Evolutionary conservation across 345 rosid species (phyloP).

Genomic region (Corchorus olitorius): DNA sequence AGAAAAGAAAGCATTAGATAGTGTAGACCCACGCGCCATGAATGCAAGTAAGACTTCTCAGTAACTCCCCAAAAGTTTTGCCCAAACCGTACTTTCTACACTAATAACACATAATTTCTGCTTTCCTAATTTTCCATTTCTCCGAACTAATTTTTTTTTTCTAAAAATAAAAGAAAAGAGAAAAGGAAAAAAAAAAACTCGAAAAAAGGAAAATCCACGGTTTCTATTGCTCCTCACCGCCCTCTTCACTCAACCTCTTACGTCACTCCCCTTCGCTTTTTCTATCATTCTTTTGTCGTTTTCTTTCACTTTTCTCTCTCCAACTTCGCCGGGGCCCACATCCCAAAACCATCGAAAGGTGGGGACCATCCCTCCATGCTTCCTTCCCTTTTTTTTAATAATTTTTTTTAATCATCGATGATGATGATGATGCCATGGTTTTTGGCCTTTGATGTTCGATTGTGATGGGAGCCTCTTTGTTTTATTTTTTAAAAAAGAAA

Average conservation of each 20-base stretch:
- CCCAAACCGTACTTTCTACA: not conserved
- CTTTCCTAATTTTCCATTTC: too few species aligned
- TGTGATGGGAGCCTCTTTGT: not conserved
- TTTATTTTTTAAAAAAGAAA: not conserved
- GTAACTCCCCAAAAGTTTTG: not conserved
- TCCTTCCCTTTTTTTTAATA: not conserved
- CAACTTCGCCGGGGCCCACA: constrained; percentile 22
- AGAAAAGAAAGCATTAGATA: not conserved
- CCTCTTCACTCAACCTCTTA: constrained; percentile 8
- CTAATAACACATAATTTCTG: too few species aligned
- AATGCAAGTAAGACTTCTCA: constrained; percentile 4
- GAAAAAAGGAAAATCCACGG: constrained; percentile 20
- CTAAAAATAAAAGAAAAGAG: not conserved
- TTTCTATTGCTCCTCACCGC: constrained; percentile 9
- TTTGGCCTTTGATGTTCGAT: not conserved
- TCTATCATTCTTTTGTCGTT: constrained; percentile 21
- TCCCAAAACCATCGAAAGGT: not conserved
- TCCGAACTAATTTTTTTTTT: not conserved
- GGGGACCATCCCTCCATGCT: constrained; percentile 23
- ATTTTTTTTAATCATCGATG: not conserved
- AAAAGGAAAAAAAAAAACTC: not conserved
- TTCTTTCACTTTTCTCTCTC: not conserved
- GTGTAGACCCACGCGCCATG: constrained; percentile 19
- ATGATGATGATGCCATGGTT: not conserved
- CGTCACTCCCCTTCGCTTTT: constrained; percentile 25